Conservation (phyloP, 2,329 filamentous ascomycete species). For the Trematosphaeria pertusa region DNA sequence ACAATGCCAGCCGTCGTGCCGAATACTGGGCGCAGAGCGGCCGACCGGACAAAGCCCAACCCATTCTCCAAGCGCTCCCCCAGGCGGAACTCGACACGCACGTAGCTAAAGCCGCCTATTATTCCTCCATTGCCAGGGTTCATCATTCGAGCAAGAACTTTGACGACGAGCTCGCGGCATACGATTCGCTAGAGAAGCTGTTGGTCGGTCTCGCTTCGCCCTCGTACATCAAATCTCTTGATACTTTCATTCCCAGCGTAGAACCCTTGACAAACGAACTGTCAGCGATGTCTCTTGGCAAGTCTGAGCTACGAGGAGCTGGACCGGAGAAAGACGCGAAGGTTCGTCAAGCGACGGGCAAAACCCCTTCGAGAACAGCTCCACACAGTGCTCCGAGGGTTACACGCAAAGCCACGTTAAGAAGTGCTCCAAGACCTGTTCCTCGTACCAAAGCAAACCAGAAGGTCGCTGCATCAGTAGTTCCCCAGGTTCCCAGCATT, state of each 20-base stretch:
- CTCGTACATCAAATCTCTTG: slow-evolving; percentile 36
- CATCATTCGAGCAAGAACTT: slow-evolving; percentile 56
- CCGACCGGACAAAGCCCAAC: slow-evolving; percentile 56
- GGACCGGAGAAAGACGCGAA: slow-evolving; percentile 21
- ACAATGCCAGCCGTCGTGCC: slow-evolving; percentile 53
- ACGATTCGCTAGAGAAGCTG: slow-evolving; percentile 56
- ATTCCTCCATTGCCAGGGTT: slow-evolving; percentile 58
- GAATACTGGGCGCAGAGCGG: slow-evolving; percentile 60
- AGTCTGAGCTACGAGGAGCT: slow-evolving; percentile 13
- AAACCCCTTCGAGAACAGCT: slow-evolving; percentile 17
- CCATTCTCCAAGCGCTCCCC: slow-evolving; percentile 62
- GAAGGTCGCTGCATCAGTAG: slow-evolving; percentile 13
- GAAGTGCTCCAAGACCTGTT: slow-evolving; percentile 14
- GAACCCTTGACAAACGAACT: slow-evolving; percentile 52
- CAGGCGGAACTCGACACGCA: slow-evolving; percentile 48
- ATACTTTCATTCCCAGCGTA: slow-evolving; percentile 34
- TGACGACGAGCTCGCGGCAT: slow-evolving; percentile 57
- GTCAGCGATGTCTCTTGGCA: slow-evolving; percentile 49
- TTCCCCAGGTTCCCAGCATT: slow-evolving; percentile 18
- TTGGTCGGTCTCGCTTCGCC: slow-evolving; percentile 51
- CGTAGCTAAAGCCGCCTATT: slow-evolving; percentile 60
- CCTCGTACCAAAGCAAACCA: slow-evolving; percentile 19
- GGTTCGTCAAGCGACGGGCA: slow-evolving; percentile 31
- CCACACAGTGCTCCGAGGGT: slow-evolving; percentile 20
- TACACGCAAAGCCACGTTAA: slow-evolving; percentile 27